phyloP scores from a whole-genome alignment of 176 grass and related monocot species.

The Zoysia pacifica region DNA sequence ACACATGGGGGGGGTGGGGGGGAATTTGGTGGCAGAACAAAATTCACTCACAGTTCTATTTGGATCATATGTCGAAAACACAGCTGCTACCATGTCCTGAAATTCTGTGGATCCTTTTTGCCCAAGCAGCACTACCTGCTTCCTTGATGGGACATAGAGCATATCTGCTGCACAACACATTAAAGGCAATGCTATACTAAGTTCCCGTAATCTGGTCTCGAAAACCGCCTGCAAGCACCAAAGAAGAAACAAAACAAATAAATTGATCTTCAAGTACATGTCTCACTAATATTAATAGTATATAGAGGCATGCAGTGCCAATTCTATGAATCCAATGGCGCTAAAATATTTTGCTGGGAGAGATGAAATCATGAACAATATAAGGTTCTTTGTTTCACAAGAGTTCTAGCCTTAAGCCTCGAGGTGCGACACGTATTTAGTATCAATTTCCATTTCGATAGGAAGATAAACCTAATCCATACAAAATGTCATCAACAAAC shows the following conservation, averaged over 20 bases:
- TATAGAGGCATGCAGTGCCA: neutral
- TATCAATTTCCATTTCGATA: neutral
- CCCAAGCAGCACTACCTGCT: constrained; percentile 81
- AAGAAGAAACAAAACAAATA: neutral
- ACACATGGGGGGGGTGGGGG: neutral
- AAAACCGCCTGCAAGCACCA: constrained; percentile 70
- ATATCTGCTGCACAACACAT: constrained; percentile 94
- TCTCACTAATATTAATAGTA: neutral
- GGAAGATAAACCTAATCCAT: neutral
- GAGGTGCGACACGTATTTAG: neutral
- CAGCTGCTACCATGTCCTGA: constrained; percentile 54
- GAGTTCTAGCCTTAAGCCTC: neutral
- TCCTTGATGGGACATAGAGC: constrained; percentile 67
- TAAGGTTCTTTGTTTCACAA: neutral
- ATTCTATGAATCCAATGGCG: neutral
- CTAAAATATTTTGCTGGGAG: neutral
- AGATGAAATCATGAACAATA: neutral
- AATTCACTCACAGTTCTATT: constrained; percentile 73
- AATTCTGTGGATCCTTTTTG: constrained; percentile 62
- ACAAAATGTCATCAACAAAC: neutral
- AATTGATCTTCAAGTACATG: constrained; percentile 8
- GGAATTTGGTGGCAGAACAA: neutral
- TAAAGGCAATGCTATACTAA: constrained; percentile 83
- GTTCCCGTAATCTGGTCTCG: constrained; percentile 63
- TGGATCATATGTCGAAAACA: constrained; percentile 74